A percentile compares a stretch with the other conserved stretches of the same genome.
phyloP scores from a whole-genome alignment of 768 basidiomycete species.

The Strobilomyces dryophilus region DNA sequence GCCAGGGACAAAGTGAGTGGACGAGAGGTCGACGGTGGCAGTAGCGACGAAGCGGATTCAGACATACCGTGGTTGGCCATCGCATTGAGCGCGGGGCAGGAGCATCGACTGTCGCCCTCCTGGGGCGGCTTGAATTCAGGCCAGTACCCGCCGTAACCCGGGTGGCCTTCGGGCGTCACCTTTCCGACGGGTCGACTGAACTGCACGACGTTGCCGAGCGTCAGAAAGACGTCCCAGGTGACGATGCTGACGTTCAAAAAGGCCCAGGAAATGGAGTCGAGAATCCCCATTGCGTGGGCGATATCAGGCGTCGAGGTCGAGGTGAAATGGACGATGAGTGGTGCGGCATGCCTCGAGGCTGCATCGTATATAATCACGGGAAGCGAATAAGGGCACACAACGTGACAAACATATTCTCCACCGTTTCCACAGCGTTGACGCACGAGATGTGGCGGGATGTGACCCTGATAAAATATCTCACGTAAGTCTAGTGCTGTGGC shows the following conservation, averaged over 20 bases:
- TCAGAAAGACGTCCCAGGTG: conserved; percentile 19
- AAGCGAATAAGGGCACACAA: not conserved
- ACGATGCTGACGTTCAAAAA: conserved; percentile 10
- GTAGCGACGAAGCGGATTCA: too few species aligned
- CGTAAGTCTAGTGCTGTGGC: not conserved
- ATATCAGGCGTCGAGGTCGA: not conserved
- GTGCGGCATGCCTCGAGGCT: not conserved
- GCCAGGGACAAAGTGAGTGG: not conserved
- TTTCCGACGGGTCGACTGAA: conserved; percentile 38
- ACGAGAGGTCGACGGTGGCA: too few species aligned
- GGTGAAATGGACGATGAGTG: not conserved
- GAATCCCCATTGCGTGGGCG: conserved; percentile 10
- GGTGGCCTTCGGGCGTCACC: conserved; percentile 51
- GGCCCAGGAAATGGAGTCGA: conserved; percentile 6
- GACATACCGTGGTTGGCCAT: conserved; percentile 78
- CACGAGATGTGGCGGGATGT: too few species aligned
- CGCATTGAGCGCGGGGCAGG: conserved; percentile 74
- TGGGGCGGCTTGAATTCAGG: conserved; percentile 57
- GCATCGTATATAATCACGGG: conserved; percentile 4
- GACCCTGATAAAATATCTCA: not conserved
- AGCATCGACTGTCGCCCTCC: conserved; percentile 64
- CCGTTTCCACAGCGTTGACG: too few species aligned
- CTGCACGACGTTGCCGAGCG: conserved; percentile 17
- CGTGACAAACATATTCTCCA: not conserved
- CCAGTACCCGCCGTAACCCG: conserved; percentile 65